Conservation (phyloP, 164 flowering plant species). For the Protea cynaroides region DNA sequence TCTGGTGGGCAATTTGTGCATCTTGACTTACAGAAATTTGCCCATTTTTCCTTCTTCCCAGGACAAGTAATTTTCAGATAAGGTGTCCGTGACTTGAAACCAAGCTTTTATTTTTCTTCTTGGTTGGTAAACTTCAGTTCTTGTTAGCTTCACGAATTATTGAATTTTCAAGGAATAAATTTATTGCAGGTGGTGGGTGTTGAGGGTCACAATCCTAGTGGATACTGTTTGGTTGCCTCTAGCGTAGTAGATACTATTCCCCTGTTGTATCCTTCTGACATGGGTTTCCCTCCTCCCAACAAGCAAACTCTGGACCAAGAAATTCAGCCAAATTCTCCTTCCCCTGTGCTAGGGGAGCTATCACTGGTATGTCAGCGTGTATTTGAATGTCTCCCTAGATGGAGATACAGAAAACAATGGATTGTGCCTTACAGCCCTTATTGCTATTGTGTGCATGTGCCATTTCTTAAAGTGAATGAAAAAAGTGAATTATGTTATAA, state of each 20-base stretch:
- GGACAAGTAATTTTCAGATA: slow-evolving; percentile 65
- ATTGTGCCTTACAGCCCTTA: neutral
- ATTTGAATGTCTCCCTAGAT: neutral
- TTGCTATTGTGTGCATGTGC: neutral
- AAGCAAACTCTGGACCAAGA: slow-evolving; percentile 62
- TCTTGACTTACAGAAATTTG: slow-evolving; percentile 67
- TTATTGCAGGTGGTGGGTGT: slow-evolving; percentile 71
- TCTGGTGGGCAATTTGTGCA: slow-evolving; percentile 95
- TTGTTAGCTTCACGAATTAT: neutral
- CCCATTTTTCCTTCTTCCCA: slow-evolving; percentile 79
- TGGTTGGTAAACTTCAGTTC: neutral
- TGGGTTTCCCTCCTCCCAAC: slow-evolving; percentile 55
- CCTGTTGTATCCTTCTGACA: slow-evolving; percentile 24
- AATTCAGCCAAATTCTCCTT: slow-evolving; percentile 20
- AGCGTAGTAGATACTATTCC: slow-evolving; percentile 69
- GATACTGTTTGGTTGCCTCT: slow-evolving; percentile 82
- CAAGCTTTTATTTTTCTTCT: too few species aligned
- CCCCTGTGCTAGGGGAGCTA: slow-evolving; percentile 29
- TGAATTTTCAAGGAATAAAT: neutral
- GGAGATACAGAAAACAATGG: neutral
- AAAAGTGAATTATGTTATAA: too few species aligned
- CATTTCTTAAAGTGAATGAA: neutral
- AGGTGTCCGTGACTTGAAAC: too few species aligned
- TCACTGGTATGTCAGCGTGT: slow-evolving; percentile 52
- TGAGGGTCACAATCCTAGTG: slow-evolving; percentile 96